Conservation (phyloP, 164 flowering plant species). For the Sedum album region DNA sequence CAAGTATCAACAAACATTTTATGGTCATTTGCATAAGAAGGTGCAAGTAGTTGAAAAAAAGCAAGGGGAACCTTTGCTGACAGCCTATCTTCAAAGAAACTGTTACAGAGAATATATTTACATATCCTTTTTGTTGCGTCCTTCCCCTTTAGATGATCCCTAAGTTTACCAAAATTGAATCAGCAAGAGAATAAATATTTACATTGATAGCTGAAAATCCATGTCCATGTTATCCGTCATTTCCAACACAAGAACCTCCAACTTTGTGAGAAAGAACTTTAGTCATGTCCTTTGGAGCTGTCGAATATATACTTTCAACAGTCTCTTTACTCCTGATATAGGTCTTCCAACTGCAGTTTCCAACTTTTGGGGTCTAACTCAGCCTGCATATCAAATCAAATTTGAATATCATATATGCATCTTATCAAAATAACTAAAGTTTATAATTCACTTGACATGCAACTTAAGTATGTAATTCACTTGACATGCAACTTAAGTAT, state of each 20-base stretch:
- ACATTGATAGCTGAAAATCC: background rate
- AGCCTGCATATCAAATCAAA: slow-evolving; percentile 31
- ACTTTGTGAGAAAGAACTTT: background rate
- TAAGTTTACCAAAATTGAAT: background rate
- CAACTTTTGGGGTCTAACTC: slow-evolving; percentile 57
- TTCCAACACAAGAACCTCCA: background rate
- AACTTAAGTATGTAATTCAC: too few species aligned
- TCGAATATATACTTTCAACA: background rate
- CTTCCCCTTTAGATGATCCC: slow-evolving; percentile 5
- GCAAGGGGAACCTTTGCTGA: background rate
- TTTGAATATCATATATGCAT: background rate
- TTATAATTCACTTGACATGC: background rate
- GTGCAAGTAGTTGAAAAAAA: background rate
- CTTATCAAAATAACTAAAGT: background rate
- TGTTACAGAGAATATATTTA: background rate
- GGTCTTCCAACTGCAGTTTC: slow-evolving; percentile 44
- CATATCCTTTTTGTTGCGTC: background rate
- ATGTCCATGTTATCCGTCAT: background rate
- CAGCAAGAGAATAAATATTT: background rate
- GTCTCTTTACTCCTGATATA: slow-evolving; percentile 10
- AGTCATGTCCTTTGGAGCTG: background rate
- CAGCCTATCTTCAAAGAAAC: background rate
- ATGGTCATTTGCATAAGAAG: background rate
- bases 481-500: too few species aligned
- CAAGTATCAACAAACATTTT: background rate